phyloP scores from a whole-genome alignment of 163 green algal genomes.

The Volvox carteri region DNA sequence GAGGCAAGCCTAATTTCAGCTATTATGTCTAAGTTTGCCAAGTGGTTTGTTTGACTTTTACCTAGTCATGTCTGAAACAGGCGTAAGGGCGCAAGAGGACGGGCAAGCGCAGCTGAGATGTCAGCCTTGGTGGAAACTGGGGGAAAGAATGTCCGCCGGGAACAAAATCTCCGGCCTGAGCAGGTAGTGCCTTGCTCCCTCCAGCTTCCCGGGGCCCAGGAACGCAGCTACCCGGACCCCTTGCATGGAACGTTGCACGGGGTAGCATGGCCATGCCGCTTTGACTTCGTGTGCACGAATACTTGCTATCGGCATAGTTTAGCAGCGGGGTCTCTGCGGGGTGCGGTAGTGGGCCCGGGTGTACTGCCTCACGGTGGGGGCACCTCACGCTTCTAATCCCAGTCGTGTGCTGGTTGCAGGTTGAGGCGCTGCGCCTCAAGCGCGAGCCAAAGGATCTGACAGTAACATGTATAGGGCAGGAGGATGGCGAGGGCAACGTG shows the following conservation, averaged over 20 bases:
- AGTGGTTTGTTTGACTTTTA: background rate
- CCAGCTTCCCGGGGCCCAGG: too few species aligned
- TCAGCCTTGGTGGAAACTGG: slow-evolving; percentile 23
- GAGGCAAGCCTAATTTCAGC: background rate
- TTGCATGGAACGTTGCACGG: too few species aligned
- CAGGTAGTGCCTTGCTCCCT: slow-evolving; percentile 12
- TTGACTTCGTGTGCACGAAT: too few species aligned
- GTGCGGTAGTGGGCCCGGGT: too few species aligned
- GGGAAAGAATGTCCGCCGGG: background rate
- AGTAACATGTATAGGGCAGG: slow-evolving; percentile 58
- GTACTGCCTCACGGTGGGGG: too few species aligned
- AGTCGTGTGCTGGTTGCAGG: too few species aligned
- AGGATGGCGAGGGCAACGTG: slow-evolving; percentile 85
- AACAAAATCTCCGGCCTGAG: slow-evolving; percentile 27
- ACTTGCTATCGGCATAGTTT: too few species aligned
- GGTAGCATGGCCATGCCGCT: too few species aligned
- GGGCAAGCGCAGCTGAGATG: slow-evolving; percentile 28
- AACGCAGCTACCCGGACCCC: too few species aligned
- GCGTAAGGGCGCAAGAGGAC: slow-evolving; percentile 38
- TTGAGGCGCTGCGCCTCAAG: slow-evolving; percentile 50
- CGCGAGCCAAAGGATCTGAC: slow-evolving; percentile 53
- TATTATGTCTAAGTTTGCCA: background rate
- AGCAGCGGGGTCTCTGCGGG: too few species aligned
- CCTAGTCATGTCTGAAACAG: background rate
- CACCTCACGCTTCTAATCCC: background rate